A percentile compares a stretch with the other conserved stretches of the same genome.
Evolutionary conservation across 352 stramenopile species (phyloP).

Genomic region (Globisporangium carolinianum): DNA sequence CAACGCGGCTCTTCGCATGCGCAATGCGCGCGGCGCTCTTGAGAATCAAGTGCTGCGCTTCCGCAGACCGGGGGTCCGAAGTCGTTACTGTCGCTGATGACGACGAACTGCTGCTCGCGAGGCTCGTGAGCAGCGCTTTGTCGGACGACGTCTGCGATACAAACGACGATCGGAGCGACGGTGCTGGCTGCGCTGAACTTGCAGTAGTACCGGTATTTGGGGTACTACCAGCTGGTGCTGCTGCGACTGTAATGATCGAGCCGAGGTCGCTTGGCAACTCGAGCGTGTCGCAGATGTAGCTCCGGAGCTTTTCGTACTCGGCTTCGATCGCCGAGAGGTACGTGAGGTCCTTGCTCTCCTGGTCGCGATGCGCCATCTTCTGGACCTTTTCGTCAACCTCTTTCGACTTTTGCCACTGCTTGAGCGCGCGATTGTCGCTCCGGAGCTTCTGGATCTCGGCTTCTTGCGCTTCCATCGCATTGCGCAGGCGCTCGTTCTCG

Average conservation of each 20-base stretch:
- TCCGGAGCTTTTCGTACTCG: constrained; percentile 79
- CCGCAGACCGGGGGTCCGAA: constrained; percentile 42
- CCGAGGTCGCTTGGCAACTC: constrained; percentile 57
- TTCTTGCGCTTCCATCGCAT: constrained; percentile 70
- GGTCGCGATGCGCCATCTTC: constrained; percentile 77
- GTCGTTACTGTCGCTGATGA: neutral
- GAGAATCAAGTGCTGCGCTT: constrained; percentile 61
- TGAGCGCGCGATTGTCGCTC: constrained; percentile 68
- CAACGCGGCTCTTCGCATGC: constrained; percentile 65
- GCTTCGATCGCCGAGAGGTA: constrained; percentile 73
- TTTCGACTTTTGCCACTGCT: constrained; percentile 83
- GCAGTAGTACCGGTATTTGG: neutral
- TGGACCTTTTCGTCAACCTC: constrained; percentile 85
- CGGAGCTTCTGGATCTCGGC: constrained; percentile 71
- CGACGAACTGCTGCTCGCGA: neutral
- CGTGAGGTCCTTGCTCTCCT: constrained; percentile 81
- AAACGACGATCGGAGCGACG: constrained; percentile 10
- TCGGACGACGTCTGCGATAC: constrained; percentile 7
- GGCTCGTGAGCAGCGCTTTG: constrained; percentile 11
- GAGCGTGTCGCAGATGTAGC: constrained; percentile 72
- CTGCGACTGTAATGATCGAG: constrained; percentile 14
- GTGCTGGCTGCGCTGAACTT: neutral
- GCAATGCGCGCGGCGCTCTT: constrained; percentile 62
- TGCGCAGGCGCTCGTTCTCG: constrained; percentile 73
- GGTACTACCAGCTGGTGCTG: neutral